Conservation (phyloP, 2,329 filamentous ascomycete species). For the Byssoonygena ceratinophila region DNA sequence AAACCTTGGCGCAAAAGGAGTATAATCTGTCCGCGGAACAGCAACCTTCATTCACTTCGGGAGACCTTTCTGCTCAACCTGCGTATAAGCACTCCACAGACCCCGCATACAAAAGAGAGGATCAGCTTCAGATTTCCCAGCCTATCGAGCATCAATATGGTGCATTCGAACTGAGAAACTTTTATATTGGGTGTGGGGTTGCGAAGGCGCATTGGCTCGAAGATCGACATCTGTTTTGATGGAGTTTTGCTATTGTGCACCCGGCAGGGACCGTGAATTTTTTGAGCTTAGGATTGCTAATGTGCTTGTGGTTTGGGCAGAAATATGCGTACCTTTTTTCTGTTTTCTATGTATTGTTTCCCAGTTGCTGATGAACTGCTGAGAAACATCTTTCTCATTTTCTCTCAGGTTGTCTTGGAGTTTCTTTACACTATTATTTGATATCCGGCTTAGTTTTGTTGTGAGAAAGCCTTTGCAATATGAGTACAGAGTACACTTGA, state of each 20-base stretch:
- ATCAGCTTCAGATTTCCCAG: conserved; percentile 31
- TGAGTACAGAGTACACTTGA: too few relatives aligned
- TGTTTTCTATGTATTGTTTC: too few relatives aligned
- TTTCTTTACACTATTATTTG: too few relatives aligned
- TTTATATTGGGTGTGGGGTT: conserved; percentile 20
- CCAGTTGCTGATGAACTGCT: too few relatives aligned
- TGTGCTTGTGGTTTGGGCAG: neutral
- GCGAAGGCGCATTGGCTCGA: conserved; percentile 16
- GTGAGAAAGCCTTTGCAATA: too few relatives aligned
- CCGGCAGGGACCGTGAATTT: neutral
- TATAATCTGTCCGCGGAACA: conserved; percentile 37
- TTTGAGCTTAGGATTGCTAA: neutral
- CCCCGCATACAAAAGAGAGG: conserved; percentile 32
- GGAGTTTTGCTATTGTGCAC: neutral
- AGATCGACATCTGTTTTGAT: conserved; percentile 20
- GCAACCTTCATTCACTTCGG: conserved; percentile 5
- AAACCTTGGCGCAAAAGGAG: conserved; percentile 54
- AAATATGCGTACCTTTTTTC: too few relatives aligned
- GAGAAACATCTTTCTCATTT: too few relatives aligned
- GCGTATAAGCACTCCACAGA: conserved; percentile 32
- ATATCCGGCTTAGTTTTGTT: too few relatives aligned
- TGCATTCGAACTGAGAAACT: conserved; percentile 27
- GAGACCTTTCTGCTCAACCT: too few relatives aligned
- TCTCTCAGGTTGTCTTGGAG: too few relatives aligned
- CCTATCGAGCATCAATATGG: conserved; percentile 33